Conservation (phyloP, 2,329 filamentous ascomycete genomes). For the Colletotrichum neosansevieriae region DNA sequence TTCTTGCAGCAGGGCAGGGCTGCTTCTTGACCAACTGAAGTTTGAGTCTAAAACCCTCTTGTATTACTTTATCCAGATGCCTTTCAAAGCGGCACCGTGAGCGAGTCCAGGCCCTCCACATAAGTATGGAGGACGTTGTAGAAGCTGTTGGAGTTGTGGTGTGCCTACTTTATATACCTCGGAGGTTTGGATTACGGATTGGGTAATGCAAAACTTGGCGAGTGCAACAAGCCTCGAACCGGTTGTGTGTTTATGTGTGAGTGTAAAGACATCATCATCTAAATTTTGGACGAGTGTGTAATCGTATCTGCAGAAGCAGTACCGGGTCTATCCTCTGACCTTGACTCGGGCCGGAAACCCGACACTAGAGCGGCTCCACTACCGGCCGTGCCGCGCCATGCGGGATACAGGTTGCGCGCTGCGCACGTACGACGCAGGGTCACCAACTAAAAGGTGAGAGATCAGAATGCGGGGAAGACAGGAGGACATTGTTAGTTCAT, state of each 20-base stretch:
- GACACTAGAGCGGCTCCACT: background rate
- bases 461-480: background rate
- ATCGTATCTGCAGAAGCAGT: background rate
- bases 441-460: background rate
- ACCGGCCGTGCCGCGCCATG: constrained; percentile 13
- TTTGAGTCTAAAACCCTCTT: no score
- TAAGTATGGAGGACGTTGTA: no score
- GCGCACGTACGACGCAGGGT: background rate
- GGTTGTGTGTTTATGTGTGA: no score
- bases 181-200: background rate
- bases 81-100: no score
- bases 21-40: no score
- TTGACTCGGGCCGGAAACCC: background rate
- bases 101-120: no score
- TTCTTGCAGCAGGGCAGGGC: no score
- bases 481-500: background rate
- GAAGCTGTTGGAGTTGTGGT: no score
- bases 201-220: background rate
- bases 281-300: background rate
- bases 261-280: background rate
- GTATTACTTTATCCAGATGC: no score
- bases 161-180: background rate
- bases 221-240: background rate
- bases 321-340: background rate
- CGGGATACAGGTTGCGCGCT: background rate